phyloP scores from a whole-genome alignment of 176 grass and related monocot species.

The Aegilops tauschii region DNA sequence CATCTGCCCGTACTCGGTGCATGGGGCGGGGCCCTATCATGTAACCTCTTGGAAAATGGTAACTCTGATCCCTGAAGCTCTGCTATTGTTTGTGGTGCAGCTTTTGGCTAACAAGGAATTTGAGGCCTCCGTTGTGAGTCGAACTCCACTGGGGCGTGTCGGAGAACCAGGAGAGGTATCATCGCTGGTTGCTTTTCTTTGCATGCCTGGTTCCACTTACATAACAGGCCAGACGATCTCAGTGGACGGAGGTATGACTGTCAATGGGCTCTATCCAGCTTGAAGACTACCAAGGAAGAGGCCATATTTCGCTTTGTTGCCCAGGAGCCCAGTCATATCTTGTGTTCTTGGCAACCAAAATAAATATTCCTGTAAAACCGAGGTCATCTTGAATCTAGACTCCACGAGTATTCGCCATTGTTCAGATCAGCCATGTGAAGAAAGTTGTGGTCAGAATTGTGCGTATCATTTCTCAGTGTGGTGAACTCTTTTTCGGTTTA shows the following conservation, averaged over 20 bases:
- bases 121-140: conserved; percentile 16
- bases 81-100: conserved; percentile 19
- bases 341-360: not conserved
- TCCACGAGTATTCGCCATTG: not conserved
- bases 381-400: not conserved
- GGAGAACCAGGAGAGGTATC: conserved; percentile 80
- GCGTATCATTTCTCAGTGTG: not conserved
- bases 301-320: not conserved
- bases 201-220: conserved; percentile 62
- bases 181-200: conserved; percentile 70
- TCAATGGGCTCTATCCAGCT: conserved; percentile 54
- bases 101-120: conserved; percentile 49
- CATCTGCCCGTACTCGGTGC: not conserved
- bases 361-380: not conserved
- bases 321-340: conserved; percentile 11
- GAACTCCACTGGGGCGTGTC: conserved; percentile 60
- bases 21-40: not conserved
- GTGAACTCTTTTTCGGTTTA: not conserved
- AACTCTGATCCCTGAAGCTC: not conserved
- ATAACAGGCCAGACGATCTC: conserved; percentile 62
- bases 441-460: not conserved
- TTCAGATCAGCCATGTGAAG: not conserved
- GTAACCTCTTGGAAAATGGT: not conserved
- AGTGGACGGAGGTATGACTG: conserved; percentile 64
- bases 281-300: not conserved